Base-by-base conservation (phyloP, 2,329 filamentous ascomycete genomes). In the Epichloe scottii region DNA sequence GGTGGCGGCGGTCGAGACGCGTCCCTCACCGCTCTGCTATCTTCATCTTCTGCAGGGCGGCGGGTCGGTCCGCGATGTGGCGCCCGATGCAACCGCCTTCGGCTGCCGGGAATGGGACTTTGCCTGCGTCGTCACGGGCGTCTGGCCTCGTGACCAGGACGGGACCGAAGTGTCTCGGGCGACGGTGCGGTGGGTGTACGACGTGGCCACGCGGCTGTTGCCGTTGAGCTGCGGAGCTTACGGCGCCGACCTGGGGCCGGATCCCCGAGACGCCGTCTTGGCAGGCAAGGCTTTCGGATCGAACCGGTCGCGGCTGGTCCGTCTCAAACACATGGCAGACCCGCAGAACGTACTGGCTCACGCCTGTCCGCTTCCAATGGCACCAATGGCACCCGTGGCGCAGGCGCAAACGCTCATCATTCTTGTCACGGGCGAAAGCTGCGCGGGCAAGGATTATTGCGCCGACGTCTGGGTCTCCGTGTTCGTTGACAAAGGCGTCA, bases 41-140 rank as follows among this genome's bases (percentile, higher is more conserved):
- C 63, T 84, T 46, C 79, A 84, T 69, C 59, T 85, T 4, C 63
- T 84, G 8, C 80, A 82, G 40, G 79, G 79, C 17, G 78, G 78
- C 6, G 76, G 73, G 55, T 73, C 72, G 0, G 61, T 79, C 41
- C n/a, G 56, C 43, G 67, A 80, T 26, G 56, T 75, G 15, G 57
- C 63, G 2, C 54, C 63, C 5, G 62, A 73, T 54, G 69, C 68
- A 26, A 77, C 74, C 52, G 79, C 80, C 49, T 84, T 84, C 50
- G 79, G 81, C 43, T 81, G 75, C 66, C 75, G 80, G 63, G 71
- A 79, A 60, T 84, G 79, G 80, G 70, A 77, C 34, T 84, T 76
- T 65, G 80, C 79, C 44, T 84, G 80, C 56, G 76, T 84, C 4
- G 59, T 85, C 41, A 84, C 79, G 5, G 79, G 77, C 26, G 73